A percentile compares a stretch with the other conserved stretches of the same genome.
phyloP scores from a whole-genome alignment of 257 asterid species.

The Solanum arcanum region DNA sequence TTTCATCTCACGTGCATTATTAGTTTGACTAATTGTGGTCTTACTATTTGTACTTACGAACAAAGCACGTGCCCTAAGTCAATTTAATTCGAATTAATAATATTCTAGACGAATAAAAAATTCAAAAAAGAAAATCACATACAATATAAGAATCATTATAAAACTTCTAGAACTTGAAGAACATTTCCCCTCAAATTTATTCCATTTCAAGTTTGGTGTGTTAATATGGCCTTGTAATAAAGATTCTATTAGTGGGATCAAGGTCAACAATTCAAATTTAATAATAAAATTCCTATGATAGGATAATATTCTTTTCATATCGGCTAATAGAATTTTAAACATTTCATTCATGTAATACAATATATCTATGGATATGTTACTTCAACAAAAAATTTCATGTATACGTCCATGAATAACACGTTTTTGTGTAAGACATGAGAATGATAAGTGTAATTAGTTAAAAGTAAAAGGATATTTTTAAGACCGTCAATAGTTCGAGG shows the following conservation, averaged over 20 bases:
- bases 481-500: neutral
- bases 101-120: neutral
- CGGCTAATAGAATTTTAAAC: neutral
- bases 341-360: neutral
- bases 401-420: too few relatives aligned
- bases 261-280: neutral
- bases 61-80: neutral
- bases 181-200: neutral
- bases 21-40: neutral
- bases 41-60: neutral
- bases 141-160: neutral
- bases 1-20: neutral
- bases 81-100: neutral
- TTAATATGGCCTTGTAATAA: neutral
- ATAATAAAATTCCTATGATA: neutral
- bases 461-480: neutral
- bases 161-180: neutral
- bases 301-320: neutral
- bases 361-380: too few relatives aligned
- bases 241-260: neutral
- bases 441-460: too few relatives aligned
- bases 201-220: neutral
- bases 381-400: neutral
- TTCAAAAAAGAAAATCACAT: neutral
- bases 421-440: neutral